Evolutionary conservation across 768 basidiomycete species (phyloP).

Genomic region (Podaxis sp.): DNA sequence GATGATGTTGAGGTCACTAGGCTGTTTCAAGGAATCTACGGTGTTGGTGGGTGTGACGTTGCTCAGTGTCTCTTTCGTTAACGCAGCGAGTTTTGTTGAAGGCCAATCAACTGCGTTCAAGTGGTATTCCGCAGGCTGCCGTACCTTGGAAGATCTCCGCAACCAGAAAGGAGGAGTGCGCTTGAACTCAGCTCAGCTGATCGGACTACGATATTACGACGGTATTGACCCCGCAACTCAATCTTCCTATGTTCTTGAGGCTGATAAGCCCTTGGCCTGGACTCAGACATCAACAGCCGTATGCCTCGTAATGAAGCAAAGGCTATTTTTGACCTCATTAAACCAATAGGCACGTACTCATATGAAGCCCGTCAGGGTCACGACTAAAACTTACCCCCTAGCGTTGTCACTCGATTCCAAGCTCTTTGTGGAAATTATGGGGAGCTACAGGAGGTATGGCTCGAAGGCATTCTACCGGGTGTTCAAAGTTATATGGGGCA

Average conservation of each 20-base stretch:
- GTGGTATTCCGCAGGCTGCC: slow-evolving; percentile 76
- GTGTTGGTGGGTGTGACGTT: slow-evolving; percentile 61
- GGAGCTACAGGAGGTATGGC: slow-evolving; percentile 74
- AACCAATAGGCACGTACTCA: slow-evolving; percentile 54
- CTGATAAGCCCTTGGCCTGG: neutral
- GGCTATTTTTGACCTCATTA: slow-evolving; percentile 70
- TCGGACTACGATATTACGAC: slow-evolving; percentile 69
- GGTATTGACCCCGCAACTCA: slow-evolving; percentile 38
- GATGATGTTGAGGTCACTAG: slow-evolving; percentile 55
- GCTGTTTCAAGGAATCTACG: slow-evolving; percentile 80
- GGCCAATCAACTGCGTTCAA: slow-evolving; percentile 64
- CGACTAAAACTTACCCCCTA: slow-evolving; percentile 24
- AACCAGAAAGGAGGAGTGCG: slow-evolving; percentile 59
- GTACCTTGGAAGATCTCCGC: slow-evolving; percentile 73
- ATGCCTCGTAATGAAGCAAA: slow-evolving; percentile 84
- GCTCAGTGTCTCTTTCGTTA: neutral
- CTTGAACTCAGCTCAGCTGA: slow-evolving; percentile 57
- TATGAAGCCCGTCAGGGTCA: neutral
- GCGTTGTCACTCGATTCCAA: slow-evolving; percentile 70
- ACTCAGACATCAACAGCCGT: slow-evolving; percentile 72
- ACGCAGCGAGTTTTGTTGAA: slow-evolving; percentile 21
- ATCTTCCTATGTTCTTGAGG: slow-evolving; percentile 2
- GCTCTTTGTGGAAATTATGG: slow-evolving; percentile 85
- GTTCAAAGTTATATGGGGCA: neutral
- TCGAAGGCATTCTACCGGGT: neutral